Conservation (phyloP, 2,329 filamentous ascomycete species). For the Coniochaeta sp. region DNA sequence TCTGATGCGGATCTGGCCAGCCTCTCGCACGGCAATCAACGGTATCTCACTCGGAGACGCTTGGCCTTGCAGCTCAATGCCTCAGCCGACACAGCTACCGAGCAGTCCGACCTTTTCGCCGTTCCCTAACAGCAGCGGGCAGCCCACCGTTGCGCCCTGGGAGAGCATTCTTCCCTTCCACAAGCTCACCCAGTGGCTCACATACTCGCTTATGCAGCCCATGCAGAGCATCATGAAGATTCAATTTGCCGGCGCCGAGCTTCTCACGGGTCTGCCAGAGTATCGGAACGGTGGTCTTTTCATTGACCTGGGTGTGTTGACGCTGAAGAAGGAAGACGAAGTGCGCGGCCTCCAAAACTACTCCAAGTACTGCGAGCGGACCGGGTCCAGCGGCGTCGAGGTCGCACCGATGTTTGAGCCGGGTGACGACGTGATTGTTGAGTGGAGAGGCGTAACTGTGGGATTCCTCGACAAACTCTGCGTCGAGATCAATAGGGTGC, state of each 20-base stretch:
- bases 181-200: slow-evolving; percentile 65
- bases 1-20: slow-evolving; percentile 80
- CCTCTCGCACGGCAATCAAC: slow-evolving; percentile 78
- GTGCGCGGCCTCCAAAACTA: slow-evolving; percentile 37
- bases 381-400: slow-evolving; percentile 54
- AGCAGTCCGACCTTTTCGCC: slow-evolving; percentile 43
- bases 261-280: slow-evolving; percentile 63
- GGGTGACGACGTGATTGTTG: slow-evolving; percentile 53
- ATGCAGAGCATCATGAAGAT: slow-evolving; percentile 45
- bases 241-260: slow-evolving; percentile 41
- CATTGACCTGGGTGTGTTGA: slow-evolving; percentile 69
- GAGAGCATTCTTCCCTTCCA: slow-evolving; percentile 63
- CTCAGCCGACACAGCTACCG: slow-evolving; percentile 34
- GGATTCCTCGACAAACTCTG: slow-evolving; percentile 50
- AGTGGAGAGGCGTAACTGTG: slow-evolving; percentile 58
- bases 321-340: slow-evolving; percentile 36
- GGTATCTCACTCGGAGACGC: slow-evolving; percentile 85
- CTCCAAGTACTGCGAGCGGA: slow-evolving; percentile 61
- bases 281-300: slow-evolving; percentile 89
- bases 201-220: slow-evolving; percentile 64
- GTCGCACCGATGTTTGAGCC: slow-evolving; percentile 53
- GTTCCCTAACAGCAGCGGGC: slow-evolving; percentile 30
- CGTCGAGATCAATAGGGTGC: slow-evolving; percentile 48
- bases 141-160: slow-evolving; percentile 50
- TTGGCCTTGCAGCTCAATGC: slow-evolving; percentile 84